These are phyloP conservation scores for Rhodotorula babjevae DNA, from an alignment of 768 basidiomycete species.

Conservation along the genomic window DNA sequence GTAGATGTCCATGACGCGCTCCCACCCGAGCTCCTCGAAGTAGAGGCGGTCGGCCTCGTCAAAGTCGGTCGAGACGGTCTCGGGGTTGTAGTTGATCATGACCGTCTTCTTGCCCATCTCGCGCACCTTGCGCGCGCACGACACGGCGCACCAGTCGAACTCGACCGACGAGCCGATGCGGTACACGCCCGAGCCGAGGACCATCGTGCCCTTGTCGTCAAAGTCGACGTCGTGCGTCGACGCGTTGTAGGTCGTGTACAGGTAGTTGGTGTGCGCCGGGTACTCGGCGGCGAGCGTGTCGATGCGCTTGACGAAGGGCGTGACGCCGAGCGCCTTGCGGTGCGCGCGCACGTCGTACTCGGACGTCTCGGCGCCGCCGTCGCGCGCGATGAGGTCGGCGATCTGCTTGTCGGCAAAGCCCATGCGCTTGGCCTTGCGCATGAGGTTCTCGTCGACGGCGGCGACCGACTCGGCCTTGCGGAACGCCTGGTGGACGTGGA, in stretches of 20 bases:
- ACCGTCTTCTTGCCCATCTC: constrained; percentile 90
- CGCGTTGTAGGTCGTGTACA: constrained; percentile 98
- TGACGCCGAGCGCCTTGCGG: constrained; percentile 80
- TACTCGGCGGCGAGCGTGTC: constrained; percentile 98
- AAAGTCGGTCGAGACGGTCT: constrained; percentile 98
- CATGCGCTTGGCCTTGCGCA: constrained; percentile 83
- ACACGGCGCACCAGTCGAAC: constrained; percentile 99
- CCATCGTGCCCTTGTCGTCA: constrained; percentile 97
- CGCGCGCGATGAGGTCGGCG: constrained; percentile 61
- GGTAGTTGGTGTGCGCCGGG: constrained; percentile 97
- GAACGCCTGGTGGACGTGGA: constrained; percentile 73
- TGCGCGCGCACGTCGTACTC: constrained; percentile 76
- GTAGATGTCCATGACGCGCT: constrained; percentile 99
- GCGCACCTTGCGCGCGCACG: constrained; percentile 85
- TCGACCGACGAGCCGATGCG: constrained; percentile 97
- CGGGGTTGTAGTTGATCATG: constrained; percentile 99
- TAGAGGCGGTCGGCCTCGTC: constrained; percentile 99
- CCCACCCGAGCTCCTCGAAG: constrained; percentile 96
- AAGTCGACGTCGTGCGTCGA: constrained; percentile 92
- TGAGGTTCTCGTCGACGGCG: constrained; percentile 66
- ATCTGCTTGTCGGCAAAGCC: constrained; percentile 95
- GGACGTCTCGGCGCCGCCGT: constrained; percentile 51
- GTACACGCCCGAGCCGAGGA: constrained; percentile 95
- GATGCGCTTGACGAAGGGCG: constrained; percentile 97
- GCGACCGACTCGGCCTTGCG: constrained; percentile 66